phyloP scores from a whole-genome alignment of 306 rosid species.

The Adenanthera pavonina region DNA sequence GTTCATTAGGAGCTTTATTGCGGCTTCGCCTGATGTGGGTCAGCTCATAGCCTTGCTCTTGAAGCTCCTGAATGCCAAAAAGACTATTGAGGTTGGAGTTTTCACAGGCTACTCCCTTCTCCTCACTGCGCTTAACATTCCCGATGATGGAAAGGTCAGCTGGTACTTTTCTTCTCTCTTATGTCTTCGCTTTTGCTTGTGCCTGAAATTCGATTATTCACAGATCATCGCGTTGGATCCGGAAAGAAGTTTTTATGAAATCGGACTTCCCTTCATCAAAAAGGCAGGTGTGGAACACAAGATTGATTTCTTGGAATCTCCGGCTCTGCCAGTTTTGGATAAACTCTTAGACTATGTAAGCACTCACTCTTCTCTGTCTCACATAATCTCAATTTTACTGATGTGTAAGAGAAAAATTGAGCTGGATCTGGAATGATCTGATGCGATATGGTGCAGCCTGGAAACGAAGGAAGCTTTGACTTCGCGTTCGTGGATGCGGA shows the following conservation, averaged over 20 bases:
- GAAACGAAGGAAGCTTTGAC: constrained; percentile 46
- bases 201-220: not conserved
- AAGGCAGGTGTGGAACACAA: constrained; percentile 75
- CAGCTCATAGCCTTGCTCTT: constrained; percentile 55
- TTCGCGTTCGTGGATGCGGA: constrained; percentile 61
- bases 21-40: constrained; percentile 56
- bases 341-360: constrained; percentile 57
- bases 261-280: constrained; percentile 61
- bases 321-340: constrained; percentile 60
- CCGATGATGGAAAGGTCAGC: constrained; percentile 60
- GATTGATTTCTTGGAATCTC: constrained; percentile 60
- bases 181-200: not conserved
- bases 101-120: constrained; percentile 77
- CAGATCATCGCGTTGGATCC: constrained; percentile 68
- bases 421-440: not conserved
- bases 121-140: constrained; percentile 67
- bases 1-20: constrained; percentile 47
- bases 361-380: not conserved
- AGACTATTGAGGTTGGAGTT: constrained; percentile 67
- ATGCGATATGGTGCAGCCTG: constrained; percentile 32
- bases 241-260: constrained; percentile 52
- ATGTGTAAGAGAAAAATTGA: not conserved
- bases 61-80: constrained; percentile 56
- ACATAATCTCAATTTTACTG: not conserved
- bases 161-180: no score